Evolutionary conservation across 257 asterid genomes (phyloP).

Genomic region (Plantago major): DNA sequence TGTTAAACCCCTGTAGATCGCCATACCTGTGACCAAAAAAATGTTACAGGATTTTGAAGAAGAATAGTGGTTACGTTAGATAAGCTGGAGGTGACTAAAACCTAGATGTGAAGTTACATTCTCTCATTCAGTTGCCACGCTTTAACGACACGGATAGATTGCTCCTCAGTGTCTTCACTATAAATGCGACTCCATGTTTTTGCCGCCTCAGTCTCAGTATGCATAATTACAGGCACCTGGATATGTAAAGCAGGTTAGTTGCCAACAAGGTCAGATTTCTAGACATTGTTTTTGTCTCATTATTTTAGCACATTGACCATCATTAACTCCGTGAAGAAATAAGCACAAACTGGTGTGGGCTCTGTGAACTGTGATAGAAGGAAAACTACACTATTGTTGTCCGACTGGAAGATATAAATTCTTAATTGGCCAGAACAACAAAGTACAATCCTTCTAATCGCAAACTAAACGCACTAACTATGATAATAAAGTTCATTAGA

Average conservation of each 20-base stretch:
- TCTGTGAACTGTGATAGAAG: no score
- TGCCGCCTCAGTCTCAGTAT: constrained; percentile 67
- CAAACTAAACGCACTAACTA: no score
- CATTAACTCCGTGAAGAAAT: no score
- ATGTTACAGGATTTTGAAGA: background rate
- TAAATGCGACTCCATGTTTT: constrained; percentile 62
- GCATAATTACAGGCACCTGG: constrained; percentile 76
- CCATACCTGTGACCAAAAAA: constrained; percentile 62
- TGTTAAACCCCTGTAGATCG: constrained; percentile 82
- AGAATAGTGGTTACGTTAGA: background rate
- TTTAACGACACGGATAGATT: constrained; percentile 70
- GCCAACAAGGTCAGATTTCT: background rate
- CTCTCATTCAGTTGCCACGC: constrained; percentile 97
- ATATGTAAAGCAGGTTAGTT: constrained; percentile 25
- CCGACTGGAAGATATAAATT: no score
- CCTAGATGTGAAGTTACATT: constrained; percentile 44
- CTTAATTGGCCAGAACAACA: no score
- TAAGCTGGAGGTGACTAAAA: constrained; percentile 12
- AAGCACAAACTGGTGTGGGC: no score
- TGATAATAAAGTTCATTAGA: no score
- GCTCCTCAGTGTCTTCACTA: constrained; percentile 58
- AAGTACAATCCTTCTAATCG: no score
- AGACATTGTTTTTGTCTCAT: no score
- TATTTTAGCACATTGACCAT: no score
- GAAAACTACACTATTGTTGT: no score